These are phyloP conservation scores for Leishmania gerbilli DNA, from an alignment of 208 protist genomes.

Conservation along the genomic window DNA sequence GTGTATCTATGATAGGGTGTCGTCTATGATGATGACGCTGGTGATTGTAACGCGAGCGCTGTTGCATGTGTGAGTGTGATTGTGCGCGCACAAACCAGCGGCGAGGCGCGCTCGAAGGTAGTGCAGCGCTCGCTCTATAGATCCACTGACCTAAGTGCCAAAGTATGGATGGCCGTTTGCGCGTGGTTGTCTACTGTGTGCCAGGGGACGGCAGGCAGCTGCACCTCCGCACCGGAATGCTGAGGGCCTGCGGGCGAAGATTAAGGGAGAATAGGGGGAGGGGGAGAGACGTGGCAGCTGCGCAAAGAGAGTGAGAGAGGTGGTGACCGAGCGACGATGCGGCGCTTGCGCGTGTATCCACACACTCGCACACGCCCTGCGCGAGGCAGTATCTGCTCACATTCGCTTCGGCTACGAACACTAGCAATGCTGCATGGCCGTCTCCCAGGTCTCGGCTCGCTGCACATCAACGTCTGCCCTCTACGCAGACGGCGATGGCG, in stretches of 20 bases:
- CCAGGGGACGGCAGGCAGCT: not conserved
- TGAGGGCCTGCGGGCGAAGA: not conserved
- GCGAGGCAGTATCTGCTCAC: not conserved
- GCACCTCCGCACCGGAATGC: not conserved
- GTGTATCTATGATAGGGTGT: not conserved
- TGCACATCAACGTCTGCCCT: not conserved
- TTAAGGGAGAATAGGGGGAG: not conserved
- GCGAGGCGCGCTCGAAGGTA: not conserved
- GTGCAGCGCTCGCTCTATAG: not conserved
- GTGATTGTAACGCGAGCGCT: not conserved
- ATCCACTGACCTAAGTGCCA: not conserved
- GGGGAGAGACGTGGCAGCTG: not conserved
- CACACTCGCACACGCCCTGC: not conserved
- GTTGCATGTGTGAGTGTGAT: not conserved
- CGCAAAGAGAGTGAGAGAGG: not conserved
- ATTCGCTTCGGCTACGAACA: not conserved
- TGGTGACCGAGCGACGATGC: not conserved
- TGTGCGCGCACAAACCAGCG: not conserved
- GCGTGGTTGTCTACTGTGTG: not conserved
- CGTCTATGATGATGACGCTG: not conserved
- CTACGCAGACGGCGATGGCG: not conserved
- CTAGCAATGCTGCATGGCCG: not conserved
- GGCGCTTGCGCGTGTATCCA: constrained; percentile 1
- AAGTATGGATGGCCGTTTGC: not conserved
- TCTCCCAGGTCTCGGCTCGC: not conserved